phyloP scores from a whole-genome alignment of 306 rosid species.

The Coriaria nepalensis region DNA sequence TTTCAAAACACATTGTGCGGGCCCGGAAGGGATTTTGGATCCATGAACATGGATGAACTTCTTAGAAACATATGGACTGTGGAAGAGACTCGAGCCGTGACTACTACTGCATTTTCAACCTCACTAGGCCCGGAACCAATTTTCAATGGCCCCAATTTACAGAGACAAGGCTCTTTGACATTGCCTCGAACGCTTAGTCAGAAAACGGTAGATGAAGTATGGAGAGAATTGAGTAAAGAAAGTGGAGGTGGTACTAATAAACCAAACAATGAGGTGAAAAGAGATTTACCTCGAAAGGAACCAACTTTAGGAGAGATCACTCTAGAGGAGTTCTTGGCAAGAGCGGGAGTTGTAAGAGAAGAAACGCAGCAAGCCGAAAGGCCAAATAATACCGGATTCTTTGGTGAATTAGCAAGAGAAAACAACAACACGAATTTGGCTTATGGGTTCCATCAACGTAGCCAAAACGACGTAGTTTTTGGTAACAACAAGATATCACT shows the following conservation, averaged over 20 bases:
- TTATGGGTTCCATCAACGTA: constrained; percentile 46
- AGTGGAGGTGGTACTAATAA: constrained; percentile 19
- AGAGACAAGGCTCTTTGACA: constrained; percentile 83
- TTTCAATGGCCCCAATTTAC: constrained; percentile 35
- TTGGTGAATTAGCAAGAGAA: constrained; percentile 32
- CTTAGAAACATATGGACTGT: constrained; percentile 83
- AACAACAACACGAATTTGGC: constrained; percentile 25
- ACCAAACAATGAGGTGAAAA: constrained; percentile 5
- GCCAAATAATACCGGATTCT: constrained; percentile 36
- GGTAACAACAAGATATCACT: constrained; percentile 16
- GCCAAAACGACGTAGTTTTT: constrained; percentile 26
- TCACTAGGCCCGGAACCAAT: constrained; percentile 20
- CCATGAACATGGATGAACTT: constrained; percentile 98
- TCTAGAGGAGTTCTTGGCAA: constrained; percentile 72
- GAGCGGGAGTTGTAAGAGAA: constrained; percentile 92
- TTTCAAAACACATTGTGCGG: constrained; percentile 66
- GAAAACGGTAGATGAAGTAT: constrained; percentile 89
- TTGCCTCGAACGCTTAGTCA: constrained; percentile 86
- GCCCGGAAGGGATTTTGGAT: constrained; percentile 78
- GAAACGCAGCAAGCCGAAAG: constrained; percentile 36
- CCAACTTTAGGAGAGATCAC: constrained; percentile 85
- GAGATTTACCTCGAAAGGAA: constrained; percentile 49
- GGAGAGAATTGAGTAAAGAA: constrained; percentile 65
- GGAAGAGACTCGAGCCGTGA: constrained; percentile 60
- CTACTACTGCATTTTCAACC: constrained; percentile 18